Base-by-base conservation (phyloP, 495 filamentous ascomycete species). In the Podospora appendiculata region DNA sequence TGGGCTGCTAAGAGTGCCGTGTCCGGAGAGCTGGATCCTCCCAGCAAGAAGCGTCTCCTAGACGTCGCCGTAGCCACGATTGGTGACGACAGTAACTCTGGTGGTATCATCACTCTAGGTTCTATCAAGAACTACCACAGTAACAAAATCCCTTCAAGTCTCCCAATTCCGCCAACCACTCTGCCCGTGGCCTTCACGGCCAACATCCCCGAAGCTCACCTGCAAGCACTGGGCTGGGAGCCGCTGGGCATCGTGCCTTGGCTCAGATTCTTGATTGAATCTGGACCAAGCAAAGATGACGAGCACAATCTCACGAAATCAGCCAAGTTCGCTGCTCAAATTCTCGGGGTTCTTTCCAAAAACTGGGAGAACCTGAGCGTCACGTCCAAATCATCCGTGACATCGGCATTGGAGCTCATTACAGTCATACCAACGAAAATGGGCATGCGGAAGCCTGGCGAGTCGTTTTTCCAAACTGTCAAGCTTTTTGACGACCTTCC, bases 401-500 rank as follows among this genome's bases (percentile, higher is more conserved):
- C 81, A 13, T 70, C 75, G 10, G 65, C 86, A 8, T 69, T 97
- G 9, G 75, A 79, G 41, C 71, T 76, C 19, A 74, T 84, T 33
- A 84, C 88, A 4, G 78, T 93, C 25, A 91, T 99, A 53, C 94
- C 94, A 0, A 97, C 94, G 0, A 96, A 85, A 61, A 66, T 84
- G 55, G 94, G 94, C 9, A 92, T 97, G 92, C 87, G 77, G 57
- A 86, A 80, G 60, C 94, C 94, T 17, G 69, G 70, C 11, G 90
- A 97, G 56, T 82, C 94, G 0, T 99, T 96, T 66, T 96, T 99
- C 62, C 79, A 84, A n/a, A 84, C 80, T 12, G 94, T 97, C 17
- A 92, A 88, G 58, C 73, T 97, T 8, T 99, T 99, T 62, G 86
- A 94, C 51, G 94, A 99, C 60, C 75, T 99, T 9, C 91, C 94